Evolutionary conservation across 2,329 filamentous ascomycete genomes (phyloP), one percentile per base, ranked within the genome.

Genomic region (Aureobasidium sp.): DNA sequence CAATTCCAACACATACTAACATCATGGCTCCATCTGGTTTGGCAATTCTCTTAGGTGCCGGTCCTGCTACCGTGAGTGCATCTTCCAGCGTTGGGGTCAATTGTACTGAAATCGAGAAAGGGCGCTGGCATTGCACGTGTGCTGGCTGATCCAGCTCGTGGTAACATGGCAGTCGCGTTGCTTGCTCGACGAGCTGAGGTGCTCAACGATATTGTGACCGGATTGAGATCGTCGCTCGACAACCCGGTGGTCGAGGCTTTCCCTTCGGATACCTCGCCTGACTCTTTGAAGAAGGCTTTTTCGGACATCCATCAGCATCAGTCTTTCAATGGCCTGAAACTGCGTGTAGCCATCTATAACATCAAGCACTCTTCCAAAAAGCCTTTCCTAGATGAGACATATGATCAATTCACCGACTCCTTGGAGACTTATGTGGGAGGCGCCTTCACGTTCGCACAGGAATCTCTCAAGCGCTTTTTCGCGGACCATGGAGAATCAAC

Each of bases 51-150:
- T 76, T 82, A 39, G 81, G 81, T 37, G 80, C 79, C 37, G 79
- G 81, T 51, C 79, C 79, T 46, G 74, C 72, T 32, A 74, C 74
- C 2, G 73, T 70, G 68, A 62, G 63, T 67, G n/a, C 36, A n/a
- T 37, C 48, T 61, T 44, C 24, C 36, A 29, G 15, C n/a, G 59
- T 13, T 10, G 57, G 26, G 53, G 24, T 20, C 44, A 12, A 10
- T 3, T n/a, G 43, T 39, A 29, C 44, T 59, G 15, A 59, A n/a
- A 26, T 46, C 34, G 20, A 17, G 44, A 20, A 70, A 81, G 72
- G 81, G 81, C 12, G 78, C 79, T 12, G 82, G 82, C 46, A 84
- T 85, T n/a, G 80, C 81, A 26, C 76, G 81, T 24, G 76, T 83
- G 39, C 78, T 84, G 43, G 79, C 81, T 2, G 70, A 75, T 51